Conservation (phyloP, 1,139 yeast species). For the Yamadazyma buinensis region DNA sequence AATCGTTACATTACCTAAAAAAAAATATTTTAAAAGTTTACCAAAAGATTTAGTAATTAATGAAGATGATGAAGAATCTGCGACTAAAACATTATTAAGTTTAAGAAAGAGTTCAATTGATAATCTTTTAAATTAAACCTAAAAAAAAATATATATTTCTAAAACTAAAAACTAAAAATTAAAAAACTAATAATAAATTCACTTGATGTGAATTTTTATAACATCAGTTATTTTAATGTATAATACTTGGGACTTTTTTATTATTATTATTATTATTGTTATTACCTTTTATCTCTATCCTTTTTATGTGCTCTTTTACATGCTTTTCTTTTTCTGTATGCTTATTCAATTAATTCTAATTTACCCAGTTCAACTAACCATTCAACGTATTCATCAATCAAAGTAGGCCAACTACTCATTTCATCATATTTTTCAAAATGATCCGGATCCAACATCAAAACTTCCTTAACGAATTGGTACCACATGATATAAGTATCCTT, state of each 20-base stretch:
- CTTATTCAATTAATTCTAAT: neutral
- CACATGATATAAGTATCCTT: slow-evolving; percentile 87
- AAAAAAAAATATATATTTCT: no score
- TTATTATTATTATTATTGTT: no score
- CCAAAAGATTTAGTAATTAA: slow-evolving; percentile 19
- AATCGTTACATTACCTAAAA: slow-evolving; percentile 22
- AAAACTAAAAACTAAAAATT: no score
- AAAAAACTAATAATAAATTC: no score
- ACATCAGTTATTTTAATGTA: no score
- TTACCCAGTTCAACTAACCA: slow-evolving; percentile 33
- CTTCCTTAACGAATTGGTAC: slow-evolving; percentile 57
- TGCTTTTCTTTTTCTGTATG: no score
- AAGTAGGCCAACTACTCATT: slow-evolving; percentile 87
- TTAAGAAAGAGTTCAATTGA: slow-evolving; percentile 44
- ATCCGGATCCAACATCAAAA: slow-evolving; percentile 45
- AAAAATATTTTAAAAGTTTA: slow-evolving; percentile 22
- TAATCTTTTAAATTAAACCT: slow-evolving; percentile 36
- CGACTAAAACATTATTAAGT: slow-evolving; percentile 40
- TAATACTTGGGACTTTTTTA: no score
- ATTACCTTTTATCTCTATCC: no score
- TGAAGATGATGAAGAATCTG: slow-evolving; percentile 23
- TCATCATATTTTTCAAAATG: slow-evolving; percentile 60
- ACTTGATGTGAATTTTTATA: no score
- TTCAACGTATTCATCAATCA: slow-evolving; percentile 81
- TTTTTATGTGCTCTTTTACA: no score